These are phyloP conservation scores for Colletotrichum sp. DNA, from an alignment of 2,329 filamentous ascomycete species.

Conservation along the genomic window DNA sequence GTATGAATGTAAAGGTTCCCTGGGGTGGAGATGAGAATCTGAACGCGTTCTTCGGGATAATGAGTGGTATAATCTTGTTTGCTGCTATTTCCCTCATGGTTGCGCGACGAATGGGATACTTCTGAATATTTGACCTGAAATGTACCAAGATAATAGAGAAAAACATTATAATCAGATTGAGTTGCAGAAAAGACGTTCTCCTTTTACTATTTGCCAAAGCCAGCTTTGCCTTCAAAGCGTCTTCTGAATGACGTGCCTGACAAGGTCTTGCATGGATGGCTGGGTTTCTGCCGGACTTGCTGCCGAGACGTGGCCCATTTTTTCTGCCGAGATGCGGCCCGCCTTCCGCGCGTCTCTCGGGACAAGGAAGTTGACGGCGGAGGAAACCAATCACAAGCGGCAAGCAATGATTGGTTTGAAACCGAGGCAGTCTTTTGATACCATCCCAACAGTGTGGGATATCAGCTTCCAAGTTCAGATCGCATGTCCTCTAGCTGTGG, in stretches of 20 bases:
- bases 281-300: neutral
- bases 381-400: neutral
- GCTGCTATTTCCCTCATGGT: constrained; percentile 46
- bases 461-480: neutral
- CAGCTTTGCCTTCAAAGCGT: accelerated
- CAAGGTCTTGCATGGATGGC: neutral
- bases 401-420: neutral
- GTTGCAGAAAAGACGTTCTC: accelerated
- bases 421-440: neutral
- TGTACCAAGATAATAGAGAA: neutral
- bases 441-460: accelerated
- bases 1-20: constrained; percentile 84
- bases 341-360: neutral
- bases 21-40: constrained; percentile 60
- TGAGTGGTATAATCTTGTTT: constrained; percentile 57
- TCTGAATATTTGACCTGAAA: neutral
- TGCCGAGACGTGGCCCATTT: neutral
- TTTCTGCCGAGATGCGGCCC: accelerated
- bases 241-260: neutral
- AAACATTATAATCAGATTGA: neutral
- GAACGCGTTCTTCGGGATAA: constrained; percentile 54
- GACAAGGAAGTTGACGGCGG: neutral
- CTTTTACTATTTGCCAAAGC: accelerated
- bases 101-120: neutral
- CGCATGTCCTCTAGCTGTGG: accelerated